Percentiles rank a stretch among this genome's conserved stretches.
These are phyloP conservation scores for Chytridiales sp. DNA, from an alignment of 371 early-diverging fungal species.

Conservation along the genomic window DNA sequence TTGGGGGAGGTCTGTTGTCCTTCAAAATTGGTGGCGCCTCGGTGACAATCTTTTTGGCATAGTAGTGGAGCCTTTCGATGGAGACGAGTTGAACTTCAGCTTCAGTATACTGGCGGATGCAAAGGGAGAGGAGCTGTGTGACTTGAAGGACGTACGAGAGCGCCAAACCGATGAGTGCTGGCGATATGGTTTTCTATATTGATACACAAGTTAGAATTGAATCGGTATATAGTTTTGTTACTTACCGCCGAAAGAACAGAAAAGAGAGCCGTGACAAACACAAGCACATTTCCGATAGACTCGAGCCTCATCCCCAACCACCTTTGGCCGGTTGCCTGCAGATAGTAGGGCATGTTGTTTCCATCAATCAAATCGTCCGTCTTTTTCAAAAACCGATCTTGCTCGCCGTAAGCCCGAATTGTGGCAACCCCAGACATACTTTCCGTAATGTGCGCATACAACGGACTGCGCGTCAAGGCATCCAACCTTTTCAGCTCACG, in stretches of 20 bases:
- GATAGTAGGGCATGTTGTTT: constrained; percentile 27
- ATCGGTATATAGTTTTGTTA: constrained; percentile 33
- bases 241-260: constrained; percentile 52
- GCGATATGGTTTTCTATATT: constrained; percentile 26
- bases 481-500: constrained; percentile 57
- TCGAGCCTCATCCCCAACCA: constrained; percentile 74
- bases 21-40: constrained; percentile 69
- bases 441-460: constrained; percentile 74
- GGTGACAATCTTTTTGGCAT: constrained; percentile 62
- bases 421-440: constrained; percentile 45
- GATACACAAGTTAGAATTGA: constrained; percentile 41
- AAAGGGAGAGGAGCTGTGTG: constrained; percentile 74
- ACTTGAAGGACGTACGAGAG: constrained; percentile 78
- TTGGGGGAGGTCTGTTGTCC: constrained; percentile 16
- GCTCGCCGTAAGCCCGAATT: constrained; percentile 29
- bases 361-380: constrained; percentile 23
- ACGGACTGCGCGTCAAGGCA: constrained; percentile 49
- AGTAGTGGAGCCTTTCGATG: constrained; percentile 80
- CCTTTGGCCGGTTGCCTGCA: constrained; percentile 26
- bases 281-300: constrained; percentile 53
- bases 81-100: constrained; percentile 51
- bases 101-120: constrained; percentile 59
- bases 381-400: constrained; percentile 21
- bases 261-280: constrained; percentile 38
- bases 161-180: constrained; percentile 74